Evolutionary conservation across 768 basidiomycete species (phyloP).

Genomic region (Suillus subaureus): DNA sequence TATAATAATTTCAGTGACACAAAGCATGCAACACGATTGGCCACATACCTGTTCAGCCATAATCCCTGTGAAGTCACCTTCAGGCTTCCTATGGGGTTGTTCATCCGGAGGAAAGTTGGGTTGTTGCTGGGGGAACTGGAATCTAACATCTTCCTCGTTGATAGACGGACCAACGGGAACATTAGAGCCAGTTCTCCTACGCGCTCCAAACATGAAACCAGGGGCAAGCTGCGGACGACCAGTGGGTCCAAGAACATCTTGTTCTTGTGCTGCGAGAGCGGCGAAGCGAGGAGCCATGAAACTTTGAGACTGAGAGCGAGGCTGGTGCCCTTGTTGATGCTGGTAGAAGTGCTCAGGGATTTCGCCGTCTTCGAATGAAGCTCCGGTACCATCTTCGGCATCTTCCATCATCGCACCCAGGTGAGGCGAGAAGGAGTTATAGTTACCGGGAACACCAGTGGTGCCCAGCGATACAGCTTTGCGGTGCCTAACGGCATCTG

Average conservation of each 20-base stretch:
- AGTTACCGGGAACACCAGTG: slow-evolving; percentile 56
- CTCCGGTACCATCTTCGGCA: slow-evolving; percentile 59
- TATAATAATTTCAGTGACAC: slow-evolving; percentile 31
- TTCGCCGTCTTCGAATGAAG: slow-evolving; percentile 76
- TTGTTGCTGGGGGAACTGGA: slow-evolving; percentile 81
- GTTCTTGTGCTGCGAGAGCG: slow-evolving; percentile 71
- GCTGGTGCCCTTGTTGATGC: slow-evolving; percentile 56
- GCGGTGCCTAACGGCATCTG: slow-evolving; percentile 68
- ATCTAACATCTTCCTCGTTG: slow-evolving; percentile 78
- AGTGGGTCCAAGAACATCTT: slow-evolving; percentile 64
- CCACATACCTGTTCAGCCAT: slow-evolving; percentile 90
- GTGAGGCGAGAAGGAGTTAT: slow-evolving; percentile 76
- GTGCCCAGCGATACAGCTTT: slow-evolving; percentile 78
- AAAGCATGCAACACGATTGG: slow-evolving; percentile 8
- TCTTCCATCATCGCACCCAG: slow-evolving; percentile 86
- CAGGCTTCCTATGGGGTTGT: slow-evolving; percentile 53
- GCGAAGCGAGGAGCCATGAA: slow-evolving; percentile 91
- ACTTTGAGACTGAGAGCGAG: slow-evolving; percentile 77
- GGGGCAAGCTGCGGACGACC: slow-evolving; percentile 90
- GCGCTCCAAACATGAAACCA: slow-evolving; percentile 87
- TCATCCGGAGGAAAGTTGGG: slow-evolving; percentile 38
- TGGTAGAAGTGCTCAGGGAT: slow-evolving; percentile 60
- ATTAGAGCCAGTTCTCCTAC: slow-evolving; percentile 50
- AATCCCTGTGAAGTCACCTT: slow-evolving; percentile 80
- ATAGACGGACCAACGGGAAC: slow-evolving; percentile 70